These are phyloP conservation scores for Pythium pyrilobum DNA, from an alignment of 352 stramenopile species.

Conservation along the genomic window DNA sequence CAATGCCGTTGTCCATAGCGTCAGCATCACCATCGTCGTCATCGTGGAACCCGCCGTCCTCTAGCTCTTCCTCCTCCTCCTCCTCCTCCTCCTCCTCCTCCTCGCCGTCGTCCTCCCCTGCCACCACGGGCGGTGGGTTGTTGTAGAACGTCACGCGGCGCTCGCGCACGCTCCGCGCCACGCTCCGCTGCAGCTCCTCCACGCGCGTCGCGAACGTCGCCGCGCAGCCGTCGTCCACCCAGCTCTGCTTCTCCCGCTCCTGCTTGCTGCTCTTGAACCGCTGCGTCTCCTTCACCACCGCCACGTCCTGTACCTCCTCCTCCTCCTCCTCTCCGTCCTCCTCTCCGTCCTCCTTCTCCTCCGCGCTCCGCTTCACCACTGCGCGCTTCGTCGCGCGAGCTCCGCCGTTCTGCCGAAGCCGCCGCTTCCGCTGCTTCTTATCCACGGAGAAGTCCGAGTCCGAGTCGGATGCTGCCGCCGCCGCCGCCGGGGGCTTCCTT, in stretches of 20 bases:
- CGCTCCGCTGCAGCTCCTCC: not conserved
- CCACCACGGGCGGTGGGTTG: slow-evolving; percentile 3
- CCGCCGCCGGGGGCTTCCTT: not conserved
- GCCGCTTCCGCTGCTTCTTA: slow-evolving; percentile 12
- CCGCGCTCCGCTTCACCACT: not conserved
- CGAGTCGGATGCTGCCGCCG: not conserved
- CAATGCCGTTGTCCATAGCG: slow-evolving; percentile 1
- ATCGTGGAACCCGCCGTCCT: slow-evolving; percentile 36
- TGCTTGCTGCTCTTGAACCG: slow-evolving; percentile 11
- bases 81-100: not conserved
- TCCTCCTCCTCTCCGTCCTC: not conserved
- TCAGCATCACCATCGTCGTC: slow-evolving; percentile 7
- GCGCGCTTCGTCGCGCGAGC: not conserved
- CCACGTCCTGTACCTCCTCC: not conserved
- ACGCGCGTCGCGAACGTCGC: slow-evolving; percentile 17
- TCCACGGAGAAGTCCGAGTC: slow-evolving; percentile 15
- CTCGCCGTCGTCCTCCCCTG: no score
- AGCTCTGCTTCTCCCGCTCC: slow-evolving; percentile 17
- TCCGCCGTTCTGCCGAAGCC: slow-evolving; percentile 2
- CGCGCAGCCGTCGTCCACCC: slow-evolving; percentile 24
- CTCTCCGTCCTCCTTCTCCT: not conserved
- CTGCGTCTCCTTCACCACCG: not conserved
- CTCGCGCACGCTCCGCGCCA: slow-evolving; percentile 12
- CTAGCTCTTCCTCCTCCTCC: slow-evolving; percentile 7
- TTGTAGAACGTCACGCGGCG: slow-evolving; percentile 21